Evolutionary conservation across 768 basidiomycete genomes (phyloP).

Genomic region (Boletus subcaerulescens): DNA sequence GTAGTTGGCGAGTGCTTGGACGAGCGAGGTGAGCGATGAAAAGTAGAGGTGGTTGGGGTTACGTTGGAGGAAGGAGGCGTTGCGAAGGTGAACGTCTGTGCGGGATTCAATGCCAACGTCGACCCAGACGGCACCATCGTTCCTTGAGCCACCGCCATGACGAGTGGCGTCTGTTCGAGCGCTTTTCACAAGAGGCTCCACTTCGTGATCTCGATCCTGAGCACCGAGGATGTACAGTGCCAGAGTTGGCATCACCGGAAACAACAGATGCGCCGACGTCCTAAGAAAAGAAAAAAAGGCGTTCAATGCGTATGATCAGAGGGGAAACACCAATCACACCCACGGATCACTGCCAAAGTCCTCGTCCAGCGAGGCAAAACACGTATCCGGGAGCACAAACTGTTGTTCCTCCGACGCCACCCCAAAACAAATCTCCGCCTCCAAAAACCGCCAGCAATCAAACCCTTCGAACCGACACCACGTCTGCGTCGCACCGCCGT

Average conservation of each 20-base stretch:
- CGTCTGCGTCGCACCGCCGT: not conserved
- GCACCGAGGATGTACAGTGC: slow-evolving; percentile 52
- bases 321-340: slow-evolving; percentile 3
- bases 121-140: slow-evolving; percentile 33
- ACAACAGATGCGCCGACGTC: slow-evolving; percentile 49
- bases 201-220: slow-evolving; percentile 15
- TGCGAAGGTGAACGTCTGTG: slow-evolving; percentile 58
- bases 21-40: slow-evolving; percentile 49
- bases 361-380: slow-evolving; percentile 53
- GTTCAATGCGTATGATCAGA: not conserved
- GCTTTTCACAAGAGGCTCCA: slow-evolving; percentile 10
- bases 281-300: slow-evolving; percentile 22
- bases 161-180: not conserved
- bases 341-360: slow-evolving; percentile 36
- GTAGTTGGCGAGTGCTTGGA: slow-evolving; percentile 52
- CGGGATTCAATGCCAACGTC: slow-evolving; percentile 50
- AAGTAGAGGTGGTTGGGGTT: slow-evolving; percentile 51
- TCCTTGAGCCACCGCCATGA: not conserved
- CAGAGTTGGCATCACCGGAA: slow-evolving; percentile 52
- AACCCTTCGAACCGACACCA: slow-evolving; percentile 16
- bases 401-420: slow-evolving; percentile 53
- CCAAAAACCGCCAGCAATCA: slow-evolving; percentile 48
- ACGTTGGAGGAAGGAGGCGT: slow-evolving; percentile 54
- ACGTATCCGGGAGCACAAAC: slow-evolving; percentile 52
- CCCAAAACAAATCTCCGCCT: slow-evolving; percentile 54